These are phyloP conservation scores for Heliocybe sulcata DNA, from an alignment of 1,284 basidiomycete species.

Conservation along the genomic window DNA sequence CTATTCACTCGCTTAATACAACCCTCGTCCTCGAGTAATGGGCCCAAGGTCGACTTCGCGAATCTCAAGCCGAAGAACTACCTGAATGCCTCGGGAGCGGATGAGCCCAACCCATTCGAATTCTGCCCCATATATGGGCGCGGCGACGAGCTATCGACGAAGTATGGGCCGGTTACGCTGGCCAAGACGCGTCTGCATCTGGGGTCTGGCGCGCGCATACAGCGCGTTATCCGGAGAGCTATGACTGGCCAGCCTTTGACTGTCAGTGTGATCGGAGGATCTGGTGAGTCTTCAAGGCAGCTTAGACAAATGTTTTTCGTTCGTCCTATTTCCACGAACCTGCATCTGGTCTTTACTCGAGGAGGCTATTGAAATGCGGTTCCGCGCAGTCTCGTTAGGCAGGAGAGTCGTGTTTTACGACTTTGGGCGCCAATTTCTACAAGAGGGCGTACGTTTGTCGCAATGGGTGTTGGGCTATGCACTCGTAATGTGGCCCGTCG, in stretches of 20 bases:
- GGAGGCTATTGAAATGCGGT: too few species aligned
- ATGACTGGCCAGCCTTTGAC: slow-evolving; percentile 83
- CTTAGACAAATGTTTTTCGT: too few species aligned
- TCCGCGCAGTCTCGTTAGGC: too few species aligned
- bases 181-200: slow-evolving; percentile 74
- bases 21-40: slow-evolving; percentile 24
- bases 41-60: slow-evolving; percentile 34
- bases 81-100: slow-evolving; percentile 47
- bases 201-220: slow-evolving; percentile 80
- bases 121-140: slow-evolving; percentile 89
- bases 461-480: too few species aligned
- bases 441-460: too few species aligned
- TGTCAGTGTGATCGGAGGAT: slow-evolving; percentile 86
- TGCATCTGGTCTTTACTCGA: too few species aligned
- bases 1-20: slow-evolving; percentile 56
- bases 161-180: slow-evolving; percentile 74
- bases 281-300: slow-evolving; percentile 63
- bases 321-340: too few species aligned
- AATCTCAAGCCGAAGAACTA: slow-evolving; percentile 64
- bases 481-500: too few species aligned
- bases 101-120: slow-evolving; percentile 63
- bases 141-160: slow-evolving; percentile 68
- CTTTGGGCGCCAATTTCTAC: too few species aligned
- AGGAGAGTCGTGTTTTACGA: too few species aligned
- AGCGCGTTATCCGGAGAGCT: slow-evolving; percentile 79